Evolutionary conservation across 2,329 filamentous ascomycete genomes (phyloP).

Genomic region (Dothideomycetes sp.): DNA sequence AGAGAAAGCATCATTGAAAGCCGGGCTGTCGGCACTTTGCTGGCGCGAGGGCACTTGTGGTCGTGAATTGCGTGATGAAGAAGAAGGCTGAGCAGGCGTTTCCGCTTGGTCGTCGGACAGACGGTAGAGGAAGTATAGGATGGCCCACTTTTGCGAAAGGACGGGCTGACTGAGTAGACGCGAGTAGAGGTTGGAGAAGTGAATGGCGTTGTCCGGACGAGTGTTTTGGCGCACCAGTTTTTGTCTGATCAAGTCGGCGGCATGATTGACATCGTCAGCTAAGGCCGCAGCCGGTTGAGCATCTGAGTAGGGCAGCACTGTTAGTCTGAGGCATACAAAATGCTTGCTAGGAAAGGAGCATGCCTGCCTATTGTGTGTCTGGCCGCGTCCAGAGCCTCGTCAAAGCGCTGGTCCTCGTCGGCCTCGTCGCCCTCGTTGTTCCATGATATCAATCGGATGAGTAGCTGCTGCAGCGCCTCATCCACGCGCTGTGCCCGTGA

Average conservation of each 20-base stretch:
- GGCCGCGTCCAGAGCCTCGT: slow-evolving; percentile 48
- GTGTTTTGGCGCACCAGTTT: slow-evolving; percentile 71
- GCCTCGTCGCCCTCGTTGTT: slow-evolving; percentile 52
- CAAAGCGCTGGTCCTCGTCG: slow-evolving; percentile 58
- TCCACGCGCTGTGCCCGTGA: slow-evolving; percentile 52
- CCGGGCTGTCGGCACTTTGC: slow-evolving; percentile 16
- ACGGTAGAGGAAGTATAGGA: slow-evolving; percentile 81
- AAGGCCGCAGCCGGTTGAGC: slow-evolving; percentile 42
- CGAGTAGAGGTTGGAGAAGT: slow-evolving; percentile 86
- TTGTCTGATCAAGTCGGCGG: slow-evolving; percentile 83
- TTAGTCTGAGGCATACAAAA: slow-evolving; percentile 34
- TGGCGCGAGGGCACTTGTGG: slow-evolving; percentile 3
- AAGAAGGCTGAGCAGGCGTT: background rate
- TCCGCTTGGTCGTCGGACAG: slow-evolving; percentile 50
- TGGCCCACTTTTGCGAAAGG: slow-evolving; percentile 91
- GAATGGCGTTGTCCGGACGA: slow-evolving; percentile 63
- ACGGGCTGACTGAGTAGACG: slow-evolving; percentile 84
- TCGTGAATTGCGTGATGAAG: background rate
- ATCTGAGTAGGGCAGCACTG: slow-evolving; percentile 4
- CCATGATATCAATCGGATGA: slow-evolving; percentile 62
- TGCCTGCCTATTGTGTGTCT: slow-evolving; percentile 36
- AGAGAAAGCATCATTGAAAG: slow-evolving; percentile 41
- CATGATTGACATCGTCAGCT: slow-evolving; percentile 74
- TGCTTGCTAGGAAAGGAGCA: slow-evolving; percentile 11
- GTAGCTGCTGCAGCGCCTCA: slow-evolving; percentile 69